These are phyloP conservation scores for Filosporella fistucella DNA, from an alignment of 495 filamentous ascomycete genomes.

Conservation along the genomic window DNA sequence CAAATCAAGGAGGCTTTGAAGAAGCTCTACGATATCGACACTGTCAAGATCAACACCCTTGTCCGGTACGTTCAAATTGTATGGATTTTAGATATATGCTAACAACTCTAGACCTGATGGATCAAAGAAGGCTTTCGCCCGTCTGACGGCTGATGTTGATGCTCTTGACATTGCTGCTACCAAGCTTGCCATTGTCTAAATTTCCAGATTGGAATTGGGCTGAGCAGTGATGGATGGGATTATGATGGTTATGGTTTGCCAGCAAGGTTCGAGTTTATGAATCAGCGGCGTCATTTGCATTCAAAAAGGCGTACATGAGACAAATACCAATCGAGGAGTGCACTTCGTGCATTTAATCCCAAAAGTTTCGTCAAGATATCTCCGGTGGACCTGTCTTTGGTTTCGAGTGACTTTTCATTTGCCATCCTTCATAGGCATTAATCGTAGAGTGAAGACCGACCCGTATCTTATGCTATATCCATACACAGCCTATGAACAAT, in stretches of 20 bases:
- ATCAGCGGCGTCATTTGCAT: slow-evolving; percentile 19
- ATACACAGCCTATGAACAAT: not conserved
- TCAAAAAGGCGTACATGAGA: slow-evolving; percentile 26
- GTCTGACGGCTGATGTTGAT: slow-evolving; percentile 92
- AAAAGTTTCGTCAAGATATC: not conserved
- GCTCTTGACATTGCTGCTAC: slow-evolving; percentile 98
- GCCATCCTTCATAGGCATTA: not conserved
- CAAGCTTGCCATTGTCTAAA: slow-evolving; percentile 96
- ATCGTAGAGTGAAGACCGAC: slow-evolving; percentile 15
- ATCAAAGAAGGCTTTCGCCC: slow-evolving; percentile 96
- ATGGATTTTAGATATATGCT: slow-evolving; percentile 1
- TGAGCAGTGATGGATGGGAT: slow-evolving; percentile 14
- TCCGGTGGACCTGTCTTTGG: not conserved
- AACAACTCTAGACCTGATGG: slow-evolving; percentile 71
- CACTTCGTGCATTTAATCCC: slow-evolving; percentile 16
- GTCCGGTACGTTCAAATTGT: slow-evolving; percentile 63
- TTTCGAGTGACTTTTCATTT: not conserved
- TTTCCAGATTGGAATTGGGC: slow-evolving; percentile 13
- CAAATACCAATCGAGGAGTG: slow-evolving; percentile 21
- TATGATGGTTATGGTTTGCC: slow-evolving; percentile 17
- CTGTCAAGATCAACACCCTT: slow-evolving; percentile 97
- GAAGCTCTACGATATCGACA: slow-evolving; percentile 98
- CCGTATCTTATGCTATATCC: not conserved
- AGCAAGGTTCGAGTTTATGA: slow-evolving; percentile 15
- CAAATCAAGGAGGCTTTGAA: slow-evolving; percentile 98